A percentile compares a stretch with the other conserved stretches of the same genome.
These are phyloP conservation scores for Aspergillus caelatus DNA, from an alignment of 2,329 filamentous ascomycete genomes.

Conservation along the genomic window DNA sequence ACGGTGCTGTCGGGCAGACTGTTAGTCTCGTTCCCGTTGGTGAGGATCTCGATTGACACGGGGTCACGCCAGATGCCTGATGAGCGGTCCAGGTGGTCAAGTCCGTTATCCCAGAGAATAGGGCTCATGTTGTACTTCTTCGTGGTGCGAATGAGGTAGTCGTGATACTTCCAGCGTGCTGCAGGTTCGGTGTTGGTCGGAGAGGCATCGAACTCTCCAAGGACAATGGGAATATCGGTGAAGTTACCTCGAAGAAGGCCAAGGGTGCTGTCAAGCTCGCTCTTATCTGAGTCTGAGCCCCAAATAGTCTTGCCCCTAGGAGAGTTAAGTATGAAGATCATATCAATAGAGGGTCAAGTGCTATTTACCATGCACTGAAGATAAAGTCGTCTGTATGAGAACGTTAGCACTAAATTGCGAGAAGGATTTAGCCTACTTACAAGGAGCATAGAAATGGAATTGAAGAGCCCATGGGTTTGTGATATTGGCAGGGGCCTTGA, in stretches of 20 bases:
- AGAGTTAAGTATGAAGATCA: constrained; percentile 41
- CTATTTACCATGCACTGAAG: constrained; percentile 31
- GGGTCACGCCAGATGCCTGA: constrained; percentile 55
- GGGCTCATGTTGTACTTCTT: constrained; percentile 54
- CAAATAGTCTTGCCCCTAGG: constrained; percentile 63
- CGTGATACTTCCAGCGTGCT: constrained; percentile 61
- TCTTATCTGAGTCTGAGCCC: constrained; percentile 59
- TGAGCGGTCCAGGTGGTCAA: constrained; percentile 57
- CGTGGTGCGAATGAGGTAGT: constrained; percentile 55
- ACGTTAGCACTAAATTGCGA: constrained; percentile 3
- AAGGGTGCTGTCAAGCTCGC: constrained; percentile 54
- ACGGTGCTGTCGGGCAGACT: constrained; percentile 56
- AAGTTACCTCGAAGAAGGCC: constrained; percentile 57
- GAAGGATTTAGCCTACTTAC: constrained; percentile 18
- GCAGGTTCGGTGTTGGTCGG: constrained; percentile 56
- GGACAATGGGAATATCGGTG: constrained; percentile 56
- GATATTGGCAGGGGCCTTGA: constrained; percentile 52
- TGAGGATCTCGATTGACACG: constrained; percentile 52
- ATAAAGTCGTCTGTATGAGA: constrained; percentile 30
- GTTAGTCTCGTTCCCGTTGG: constrained; percentile 53
- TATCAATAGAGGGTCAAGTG: constrained; percentile 1
- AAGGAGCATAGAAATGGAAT: constrained; percentile 62
- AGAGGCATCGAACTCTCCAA: constrained; percentile 62
- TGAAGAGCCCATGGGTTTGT: constrained; percentile 63
- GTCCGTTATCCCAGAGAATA: constrained; percentile 63